Evolutionary conservation across 352 stramenopile genomes (phyloP).

Genomic region (Blastocystis sp.): DNA sequence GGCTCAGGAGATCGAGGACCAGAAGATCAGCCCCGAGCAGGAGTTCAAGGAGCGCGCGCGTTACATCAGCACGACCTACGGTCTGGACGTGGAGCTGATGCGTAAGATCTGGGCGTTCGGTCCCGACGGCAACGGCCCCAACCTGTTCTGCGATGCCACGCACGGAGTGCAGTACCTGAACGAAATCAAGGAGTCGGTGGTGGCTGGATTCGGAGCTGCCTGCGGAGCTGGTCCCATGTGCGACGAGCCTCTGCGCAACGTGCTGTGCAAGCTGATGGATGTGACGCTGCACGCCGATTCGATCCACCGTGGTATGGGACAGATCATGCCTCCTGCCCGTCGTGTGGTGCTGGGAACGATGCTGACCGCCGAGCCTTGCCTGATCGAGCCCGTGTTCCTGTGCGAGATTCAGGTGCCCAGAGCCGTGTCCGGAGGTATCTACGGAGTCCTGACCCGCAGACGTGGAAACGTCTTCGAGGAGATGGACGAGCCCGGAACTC

Average conservation of each 20-base stretch:
- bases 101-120: slow-evolving; percentile 99
- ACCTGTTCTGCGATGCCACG: slow-evolving; percentile 94
- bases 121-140: slow-evolving; percentile 91
- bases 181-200: slow-evolving; percentile 98
- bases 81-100: slow-evolving; percentile 77
- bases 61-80: slow-evolving; percentile 90
- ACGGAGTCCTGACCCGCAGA: slow-evolving; percentile 92
- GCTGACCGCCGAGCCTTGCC: slow-evolving; percentile 78
- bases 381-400: slow-evolving; percentile 96
- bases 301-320: slow-evolving; percentile 98
- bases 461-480: slow-evolving; percentile 96
- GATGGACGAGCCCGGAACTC: slow-evolving; percentile 89
- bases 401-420: slow-evolving; percentile 94
- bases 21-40: slow-evolving; percentile 77
- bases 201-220: slow-evolving; percentile 95
- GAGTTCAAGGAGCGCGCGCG: slow-evolving; percentile 88
- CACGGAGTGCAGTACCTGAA: slow-evolving; percentile 98
- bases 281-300: slow-evolving; percentile 97
- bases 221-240: slow-evolving; percentile 90
- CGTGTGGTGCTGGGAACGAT: slow-evolving; percentile 93
- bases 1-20: slow-evolving; percentile 88
- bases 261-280: slow-evolving; percentile 94
- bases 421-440: slow-evolving; percentile 94
- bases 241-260: slow-evolving; percentile 89
- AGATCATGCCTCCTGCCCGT: slow-evolving; percentile 96